Percentiles rank a stretch among this genome's conserved stretches.
These are phyloP conservation scores for Exophiala calicioides DNA, from an alignment of 2,329 filamentous ascomycete species.

Conservation along the genomic window DNA sequence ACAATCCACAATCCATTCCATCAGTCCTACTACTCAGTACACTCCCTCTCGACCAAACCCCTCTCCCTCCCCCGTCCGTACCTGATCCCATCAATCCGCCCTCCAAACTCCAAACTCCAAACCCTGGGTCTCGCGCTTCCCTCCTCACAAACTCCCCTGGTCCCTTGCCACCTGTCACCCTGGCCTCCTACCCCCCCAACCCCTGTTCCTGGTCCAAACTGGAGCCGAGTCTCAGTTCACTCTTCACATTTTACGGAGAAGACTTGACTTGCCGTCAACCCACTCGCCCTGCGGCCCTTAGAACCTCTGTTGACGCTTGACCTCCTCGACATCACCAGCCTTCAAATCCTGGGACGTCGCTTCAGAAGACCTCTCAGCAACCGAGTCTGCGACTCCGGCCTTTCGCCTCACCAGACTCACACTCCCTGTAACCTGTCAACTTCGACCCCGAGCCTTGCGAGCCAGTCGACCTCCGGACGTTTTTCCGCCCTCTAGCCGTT, in stretches of 20 bases:
- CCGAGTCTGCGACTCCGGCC: not conserved
- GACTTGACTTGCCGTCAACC: too few relatives aligned
- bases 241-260: too few relatives aligned
- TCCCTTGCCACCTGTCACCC: not conserved
- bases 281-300: too few relatives aligned
- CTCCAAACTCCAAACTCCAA: too few relatives aligned
- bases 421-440: constrained; percentile 3
- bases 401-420: not conserved
- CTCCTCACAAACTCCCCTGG: too few relatives aligned
- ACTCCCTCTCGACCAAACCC: not conserved
- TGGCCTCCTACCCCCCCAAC: constrained; percentile 1
- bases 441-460: constrained; percentile 12
- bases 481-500: constrained; percentile 4
- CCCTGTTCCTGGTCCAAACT: constrained; percentile 11
- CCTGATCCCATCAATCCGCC: not conserved
- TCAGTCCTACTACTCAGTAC: not conserved
- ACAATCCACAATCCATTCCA: not conserved
- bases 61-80: not conserved
- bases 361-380: too few relatives aligned
- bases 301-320: constrained; percentile 4
- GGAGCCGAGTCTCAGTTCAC: constrained; percentile 18
- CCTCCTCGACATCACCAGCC: too few relatives aligned
- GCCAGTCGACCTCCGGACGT: constrained; percentile 8
- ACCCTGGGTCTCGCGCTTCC: too few relatives aligned
- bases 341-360: constrained; percentile 3